Conservation (phyloP, 2,329 filamentous ascomycete genomes). For the Fusarium torreyae region DNA sequence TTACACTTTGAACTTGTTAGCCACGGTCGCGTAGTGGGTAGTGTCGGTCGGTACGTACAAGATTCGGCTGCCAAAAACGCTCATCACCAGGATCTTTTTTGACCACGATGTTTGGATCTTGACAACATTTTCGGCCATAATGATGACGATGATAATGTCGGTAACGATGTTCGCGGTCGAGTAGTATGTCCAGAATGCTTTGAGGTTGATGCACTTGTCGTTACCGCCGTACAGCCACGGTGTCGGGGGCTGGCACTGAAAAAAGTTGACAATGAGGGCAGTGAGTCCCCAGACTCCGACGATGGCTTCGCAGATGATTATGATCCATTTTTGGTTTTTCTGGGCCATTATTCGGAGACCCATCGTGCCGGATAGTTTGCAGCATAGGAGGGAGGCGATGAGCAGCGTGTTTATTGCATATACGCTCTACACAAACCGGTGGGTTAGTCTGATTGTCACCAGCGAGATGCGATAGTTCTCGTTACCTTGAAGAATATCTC, state of each 20-base stretch:
- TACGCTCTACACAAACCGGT: constrained; percentile 36
- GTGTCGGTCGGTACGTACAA: constrained; percentile 42
- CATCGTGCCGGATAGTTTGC: constrained; percentile 50
- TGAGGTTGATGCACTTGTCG: constrained; percentile 42
- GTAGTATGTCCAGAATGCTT: constrained; percentile 48
- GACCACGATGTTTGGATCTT: constrained; percentile 50
- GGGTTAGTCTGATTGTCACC: constrained; percentile 9
- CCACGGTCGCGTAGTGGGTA: not conserved
- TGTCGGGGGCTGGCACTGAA: constrained; percentile 47
- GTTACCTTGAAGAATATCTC: constrained; percentile 49
- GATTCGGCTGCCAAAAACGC: constrained; percentile 52
- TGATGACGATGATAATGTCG: constrained; percentile 47
- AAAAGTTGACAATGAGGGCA: constrained; percentile 47
- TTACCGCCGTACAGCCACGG: constrained; percentile 50
- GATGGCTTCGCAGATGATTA: constrained; percentile 38
- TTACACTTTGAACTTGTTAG: constrained; percentile 41
- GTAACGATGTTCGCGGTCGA: constrained; percentile 52
- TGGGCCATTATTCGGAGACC: constrained; percentile 46
- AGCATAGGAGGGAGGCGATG: constrained; percentile 46
- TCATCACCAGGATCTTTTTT: constrained; percentile 50
- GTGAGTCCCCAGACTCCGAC: constrained; percentile 46
- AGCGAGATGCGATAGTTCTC: no score
- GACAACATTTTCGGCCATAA: constrained; percentile 50
- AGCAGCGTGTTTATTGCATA: constrained; percentile 49
- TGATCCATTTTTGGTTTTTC: constrained; percentile 42